A percentile compares a stretch with the other conserved stretches of the same genome.
phyloP scores from a whole-genome alignment of 768 basidiomycete genomes.

The Trametes gibbosa region DNA sequence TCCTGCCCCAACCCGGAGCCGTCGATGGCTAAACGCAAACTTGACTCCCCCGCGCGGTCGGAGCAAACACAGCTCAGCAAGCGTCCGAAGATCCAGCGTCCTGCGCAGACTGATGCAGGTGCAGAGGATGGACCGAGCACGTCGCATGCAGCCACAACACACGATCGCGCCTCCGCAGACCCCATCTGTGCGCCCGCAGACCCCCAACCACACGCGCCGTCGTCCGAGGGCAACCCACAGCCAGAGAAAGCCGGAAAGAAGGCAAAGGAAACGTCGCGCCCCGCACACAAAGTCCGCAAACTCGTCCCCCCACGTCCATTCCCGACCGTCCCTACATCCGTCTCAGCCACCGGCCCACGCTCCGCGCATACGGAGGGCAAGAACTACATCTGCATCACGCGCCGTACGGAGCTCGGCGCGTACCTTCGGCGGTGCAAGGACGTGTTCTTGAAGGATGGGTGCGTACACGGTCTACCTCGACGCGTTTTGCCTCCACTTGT shows the following conservation, averaged over 20 bases:
- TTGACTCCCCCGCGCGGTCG: not conserved
- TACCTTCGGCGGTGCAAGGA: conserved; percentile 80
- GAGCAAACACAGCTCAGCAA: not conserved
- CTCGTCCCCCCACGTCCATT: conserved; percentile 74
- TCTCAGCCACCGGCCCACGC: conserved; percentile 76
- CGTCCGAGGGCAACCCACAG: not conserved
- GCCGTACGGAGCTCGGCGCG: conserved; percentile 66
- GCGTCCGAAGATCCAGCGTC: not conserved
- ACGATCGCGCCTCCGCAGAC: not conserved
- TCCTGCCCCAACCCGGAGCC: conserved; percentile 6
- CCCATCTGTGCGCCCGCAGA: not conserved
- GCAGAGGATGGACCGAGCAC: not conserved
- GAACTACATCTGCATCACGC: conserved; percentile 76
- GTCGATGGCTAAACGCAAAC: conserved; percentile 17
- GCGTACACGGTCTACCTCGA: conserved; percentile 21
- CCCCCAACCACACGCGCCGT: not conserved
- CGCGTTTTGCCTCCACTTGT: not conserved
- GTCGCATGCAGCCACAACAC: not conserved
- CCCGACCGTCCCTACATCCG: conserved; percentile 71
- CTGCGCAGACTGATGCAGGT: not conserved
- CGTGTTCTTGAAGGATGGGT: conserved; percentile 72
- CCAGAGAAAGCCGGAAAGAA: not conserved
- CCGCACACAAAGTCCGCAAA: conserved; percentile 49
- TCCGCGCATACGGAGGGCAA: conserved; percentile 79
- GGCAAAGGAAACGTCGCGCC: not conserved